Percentiles rank a stretch among this genome's conserved stretches.
Conservation (phyloP, 2,329 filamentous ascomycete genomes). For the Drechslerella coelobrocha region DNA sequence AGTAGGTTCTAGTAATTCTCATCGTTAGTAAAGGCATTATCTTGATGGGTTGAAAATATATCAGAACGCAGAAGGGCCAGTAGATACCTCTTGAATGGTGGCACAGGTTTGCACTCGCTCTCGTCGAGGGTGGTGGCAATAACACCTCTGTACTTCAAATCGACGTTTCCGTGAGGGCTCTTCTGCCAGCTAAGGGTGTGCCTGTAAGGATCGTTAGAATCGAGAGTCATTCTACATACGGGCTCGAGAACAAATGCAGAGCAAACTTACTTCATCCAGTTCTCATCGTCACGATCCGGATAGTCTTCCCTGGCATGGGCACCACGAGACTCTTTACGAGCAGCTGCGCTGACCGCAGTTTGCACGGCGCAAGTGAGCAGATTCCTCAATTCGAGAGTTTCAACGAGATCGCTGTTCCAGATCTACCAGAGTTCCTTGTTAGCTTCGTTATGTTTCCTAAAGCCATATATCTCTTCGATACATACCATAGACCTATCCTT, state of each 20-base stretch:
- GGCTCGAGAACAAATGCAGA: not conserved
- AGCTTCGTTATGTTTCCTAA: not conserved
- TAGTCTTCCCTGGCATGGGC: constrained; percentile 96
- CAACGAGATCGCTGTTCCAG: constrained; percentile 97
- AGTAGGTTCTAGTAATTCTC: constrained; percentile 37
- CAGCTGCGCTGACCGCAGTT: constrained; percentile 87
- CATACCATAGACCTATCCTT: constrained; percentile 90
- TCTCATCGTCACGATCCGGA: constrained; percentile 90
- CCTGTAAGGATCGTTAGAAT: constrained; percentile 63
- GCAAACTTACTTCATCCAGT: constrained; percentile 74
- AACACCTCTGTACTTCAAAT: constrained; percentile 85
- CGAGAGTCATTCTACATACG: constrained; percentile 15
- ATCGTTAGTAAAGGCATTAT: not conserved
- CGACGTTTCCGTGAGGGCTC: constrained; percentile 83
- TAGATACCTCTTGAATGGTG: constrained; percentile 86
- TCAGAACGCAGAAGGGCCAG: not conserved
- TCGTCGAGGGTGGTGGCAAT: constrained; percentile 85
- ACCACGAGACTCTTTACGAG: constrained; percentile 95
- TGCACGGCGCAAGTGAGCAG: constrained; percentile 90
- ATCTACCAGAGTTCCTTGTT: constrained; percentile 61
- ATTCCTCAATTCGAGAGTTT: constrained; percentile 94
- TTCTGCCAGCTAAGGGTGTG: constrained; percentile 97
- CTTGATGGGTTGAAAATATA: not conserved
- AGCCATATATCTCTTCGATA: not conserved
- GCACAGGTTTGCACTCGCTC: constrained; percentile 93